Conservation (phyloP, 768 basidiomycete genomes). For the Pleurotus salmoneostramineus region DNA sequence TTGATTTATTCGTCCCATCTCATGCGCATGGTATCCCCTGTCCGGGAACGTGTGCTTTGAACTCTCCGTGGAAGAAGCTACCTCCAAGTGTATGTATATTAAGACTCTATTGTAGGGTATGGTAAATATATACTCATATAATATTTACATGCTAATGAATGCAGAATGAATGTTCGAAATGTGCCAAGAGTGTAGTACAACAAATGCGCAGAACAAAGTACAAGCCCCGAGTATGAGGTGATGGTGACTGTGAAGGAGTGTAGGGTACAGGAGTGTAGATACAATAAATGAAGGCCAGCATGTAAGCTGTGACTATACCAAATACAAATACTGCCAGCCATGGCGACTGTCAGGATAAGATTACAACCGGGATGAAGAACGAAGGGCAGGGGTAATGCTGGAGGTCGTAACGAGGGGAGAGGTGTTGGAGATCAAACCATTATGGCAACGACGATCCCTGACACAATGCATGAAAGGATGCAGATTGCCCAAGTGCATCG, state of each 20-base stretch:
- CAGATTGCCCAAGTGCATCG: slow-evolving; percentile 3
- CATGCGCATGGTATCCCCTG: too few relatives aligned
- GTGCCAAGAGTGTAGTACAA: not conserved
- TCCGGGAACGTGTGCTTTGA: too few relatives aligned
- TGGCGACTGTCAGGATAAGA: not conserved
- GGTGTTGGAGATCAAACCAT: not conserved
- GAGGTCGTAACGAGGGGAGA: not conserved
- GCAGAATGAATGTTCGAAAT: not conserved
- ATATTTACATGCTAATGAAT: not conserved
- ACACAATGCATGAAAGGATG: slow-evolving; percentile 3
- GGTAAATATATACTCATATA: not conserved
- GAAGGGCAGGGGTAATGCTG: not conserved
- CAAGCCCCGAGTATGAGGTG: too few relatives aligned
- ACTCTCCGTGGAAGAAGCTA: too few relatives aligned
- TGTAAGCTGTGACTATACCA: not conserved
- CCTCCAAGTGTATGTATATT: not conserved
- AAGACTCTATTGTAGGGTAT: not conserved
- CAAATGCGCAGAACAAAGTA: not conserved
- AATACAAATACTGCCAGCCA: not conserved
- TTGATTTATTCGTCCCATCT: too few relatives aligned
- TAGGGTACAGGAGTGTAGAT: not conserved
- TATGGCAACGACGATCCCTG: slow-evolving; percentile 1
- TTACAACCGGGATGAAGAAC: not conserved
- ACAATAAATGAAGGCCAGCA: slow-evolving; percentile 3
- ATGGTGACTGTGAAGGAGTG: not conserved